These are phyloP conservation scores for Raphanus raphanistrum DNA, from an alignment of 345 rosid species.

Conservation along the genomic window DNA sequence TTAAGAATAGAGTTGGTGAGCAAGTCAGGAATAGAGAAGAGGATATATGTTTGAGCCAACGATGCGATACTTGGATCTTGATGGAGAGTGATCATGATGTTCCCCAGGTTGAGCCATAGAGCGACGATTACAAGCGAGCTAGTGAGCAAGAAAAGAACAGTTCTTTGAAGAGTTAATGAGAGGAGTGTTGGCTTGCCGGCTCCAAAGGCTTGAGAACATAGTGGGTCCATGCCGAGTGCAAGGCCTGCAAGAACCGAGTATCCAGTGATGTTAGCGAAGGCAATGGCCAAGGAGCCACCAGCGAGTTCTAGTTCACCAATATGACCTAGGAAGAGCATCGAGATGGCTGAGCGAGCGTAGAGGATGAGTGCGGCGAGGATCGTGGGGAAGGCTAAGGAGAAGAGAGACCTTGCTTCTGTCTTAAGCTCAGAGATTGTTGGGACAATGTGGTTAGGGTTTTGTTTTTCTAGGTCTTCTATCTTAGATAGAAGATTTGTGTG, in stretches of 20 bases:
- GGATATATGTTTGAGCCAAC: conserved; percentile 66
- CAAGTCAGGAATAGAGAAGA: conserved; percentile 82
- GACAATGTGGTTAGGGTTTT: neutral
- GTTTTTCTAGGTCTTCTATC: conserved; percentile 31
- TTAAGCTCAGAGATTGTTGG: conserved; percentile 45
- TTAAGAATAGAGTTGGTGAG: conserved; percentile 74
- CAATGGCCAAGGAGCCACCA: conserved; percentile 89
- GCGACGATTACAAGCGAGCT: conserved; percentile 62
- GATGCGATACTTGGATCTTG: conserved; percentile 67
- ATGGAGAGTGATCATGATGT: conserved; percentile 57
- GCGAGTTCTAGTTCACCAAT: conserved; percentile 85
- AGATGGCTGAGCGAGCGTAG: conserved; percentile 79
- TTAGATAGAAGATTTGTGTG: conserved; percentile 20
- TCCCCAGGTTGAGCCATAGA: conserved; percentile 71
- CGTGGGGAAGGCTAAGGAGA: conserved; percentile 77
- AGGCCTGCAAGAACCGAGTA: conserved; percentile 93
- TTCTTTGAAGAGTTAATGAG: conserved; percentile 77
- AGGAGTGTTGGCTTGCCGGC: conserved; percentile 81
- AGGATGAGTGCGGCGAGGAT: conserved; percentile 81
- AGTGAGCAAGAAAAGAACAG: conserved; percentile 65
- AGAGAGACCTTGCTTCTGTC: conserved; percentile 63
- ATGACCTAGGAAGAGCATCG: conserved; percentile 92
- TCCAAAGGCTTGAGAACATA: conserved; percentile 93
- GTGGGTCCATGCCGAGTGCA: conserved; percentile 92
- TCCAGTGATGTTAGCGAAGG: conserved; percentile 90